These are phyloP conservation scores for Chaetomium cochliodes DNA, from an alignment of 495 filamentous ascomycete species.

Conservation along the genomic window DNA sequence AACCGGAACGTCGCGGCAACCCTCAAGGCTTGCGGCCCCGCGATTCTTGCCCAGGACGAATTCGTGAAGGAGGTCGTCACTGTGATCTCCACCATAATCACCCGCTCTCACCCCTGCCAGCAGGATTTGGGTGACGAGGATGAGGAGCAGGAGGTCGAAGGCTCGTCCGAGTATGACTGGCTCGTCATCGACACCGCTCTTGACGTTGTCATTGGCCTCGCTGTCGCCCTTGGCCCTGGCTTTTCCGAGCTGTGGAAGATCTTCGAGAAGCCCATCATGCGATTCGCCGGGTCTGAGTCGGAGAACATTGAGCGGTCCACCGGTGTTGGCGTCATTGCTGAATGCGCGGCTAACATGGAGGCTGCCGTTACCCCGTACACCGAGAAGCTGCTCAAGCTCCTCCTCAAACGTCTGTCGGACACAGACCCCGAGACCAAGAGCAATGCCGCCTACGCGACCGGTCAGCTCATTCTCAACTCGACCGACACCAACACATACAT, in stretches of 20 bases:
- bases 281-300: conserved; percentile 73
- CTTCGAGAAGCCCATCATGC: conserved; percentile 85
- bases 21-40: conserved; percentile 86
- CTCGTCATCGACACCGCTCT: conserved; percentile 90
- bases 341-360: conserved; percentile 86
- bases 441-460: conserved; percentile 88
- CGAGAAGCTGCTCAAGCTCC: conserved; percentile 67
- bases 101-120: conserved; percentile 88
- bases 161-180: conserved; percentile 96
- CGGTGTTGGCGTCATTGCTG: conserved; percentile 86
- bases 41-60: conserved; percentile 71
- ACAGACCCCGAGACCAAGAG: conserved; percentile 91
- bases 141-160: conserved; percentile 62
- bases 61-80: conserved; percentile 58
- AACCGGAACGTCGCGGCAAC: conserved; percentile 92
- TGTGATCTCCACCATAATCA: conserved; percentile 73
- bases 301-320: conserved; percentile 84
- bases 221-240: conserved; percentile 73
- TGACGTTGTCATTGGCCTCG: conserved; percentile 80
- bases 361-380: conserved; percentile 74
- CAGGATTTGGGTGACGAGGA: conserved; percentile 79
- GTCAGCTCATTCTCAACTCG: conserved; percentile 77
- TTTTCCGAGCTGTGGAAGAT: conserved; percentile 89
- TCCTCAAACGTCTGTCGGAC: conserved; percentile 83
- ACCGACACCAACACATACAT: conserved; percentile 67